These are phyloP conservation scores for Polychaeton citri DNA, from an alignment of 2,329 filamentous ascomycete species.

Conservation along the genomic window DNA sequence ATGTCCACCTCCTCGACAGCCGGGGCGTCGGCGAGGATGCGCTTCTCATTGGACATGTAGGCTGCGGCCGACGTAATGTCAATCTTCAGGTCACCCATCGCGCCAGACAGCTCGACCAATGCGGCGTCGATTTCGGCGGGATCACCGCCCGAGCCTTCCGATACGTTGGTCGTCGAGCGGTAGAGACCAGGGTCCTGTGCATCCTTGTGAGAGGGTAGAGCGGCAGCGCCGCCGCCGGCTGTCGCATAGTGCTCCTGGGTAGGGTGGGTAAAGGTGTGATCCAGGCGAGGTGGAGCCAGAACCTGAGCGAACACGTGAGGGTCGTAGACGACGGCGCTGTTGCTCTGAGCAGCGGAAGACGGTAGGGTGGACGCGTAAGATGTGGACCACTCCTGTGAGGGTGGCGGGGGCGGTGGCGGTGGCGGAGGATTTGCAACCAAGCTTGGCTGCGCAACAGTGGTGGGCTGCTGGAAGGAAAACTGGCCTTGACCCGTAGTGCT, in stretches of 20 bases:
- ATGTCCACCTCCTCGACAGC: slow-evolving; percentile 60
- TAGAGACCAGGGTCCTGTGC: slow-evolving; percentile 4
- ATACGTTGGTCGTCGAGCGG: slow-evolving; percentile 5
- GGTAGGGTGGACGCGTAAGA: not conserved
- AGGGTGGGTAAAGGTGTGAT: slow-evolving; percentile 5
- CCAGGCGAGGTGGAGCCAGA: slow-evolving; percentile 5
- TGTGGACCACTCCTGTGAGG: not conserved
- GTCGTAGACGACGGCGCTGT: slow-evolving; percentile 7
- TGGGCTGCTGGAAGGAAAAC: slow-evolving; percentile 17
- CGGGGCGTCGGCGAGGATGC: slow-evolving; percentile 44
- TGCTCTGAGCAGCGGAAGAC: not conserved
- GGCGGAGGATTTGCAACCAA: slow-evolving; percentile 4
- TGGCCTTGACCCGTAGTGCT: slow-evolving; percentile 12
- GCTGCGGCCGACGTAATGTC: slow-evolving; percentile 78
- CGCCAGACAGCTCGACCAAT: slow-evolving; percentile 31
- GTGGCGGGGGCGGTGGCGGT: slow-evolving; percentile 2
- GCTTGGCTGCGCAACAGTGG: not conserved
- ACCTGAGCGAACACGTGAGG: slow-evolving; percentile 7
- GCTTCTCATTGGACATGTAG: slow-evolving; percentile 60
- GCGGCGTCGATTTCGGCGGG: slow-evolving; percentile 19
- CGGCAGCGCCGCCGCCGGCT: not conserved
- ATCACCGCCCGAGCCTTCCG: slow-evolving; percentile 15
- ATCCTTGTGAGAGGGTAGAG: not conserved
- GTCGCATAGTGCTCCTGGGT: slow-evolving; percentile 5
- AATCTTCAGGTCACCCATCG: slow-evolving; percentile 76